Evolutionary conservation across 2,329 filamentous ascomycete genomes (phyloP).

Genomic region (Scytalidium lignicola): DNA sequence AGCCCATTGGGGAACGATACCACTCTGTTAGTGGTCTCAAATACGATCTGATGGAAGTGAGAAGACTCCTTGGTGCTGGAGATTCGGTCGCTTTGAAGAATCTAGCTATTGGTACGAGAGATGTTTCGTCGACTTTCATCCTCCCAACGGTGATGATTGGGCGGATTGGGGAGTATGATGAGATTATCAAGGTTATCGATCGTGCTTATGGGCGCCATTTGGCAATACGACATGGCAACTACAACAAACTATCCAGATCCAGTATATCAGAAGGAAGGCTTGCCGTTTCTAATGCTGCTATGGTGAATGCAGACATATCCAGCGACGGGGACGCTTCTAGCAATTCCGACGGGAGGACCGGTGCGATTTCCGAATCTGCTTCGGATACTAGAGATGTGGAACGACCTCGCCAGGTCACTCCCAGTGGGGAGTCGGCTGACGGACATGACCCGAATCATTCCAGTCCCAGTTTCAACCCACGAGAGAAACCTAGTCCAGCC

Average conservation of each 20-base stretch:
- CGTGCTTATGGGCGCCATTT: slow-evolving; percentile 62
- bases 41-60: slow-evolving; percentile 68
- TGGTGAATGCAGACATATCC: slow-evolving; percentile 43
- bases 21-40: slow-evolving; percentile 82
- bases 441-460: slow-evolving; percentile 8
- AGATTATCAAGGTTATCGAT: slow-evolving; percentile 67
- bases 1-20: slow-evolving; percentile 78
- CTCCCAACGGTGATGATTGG: slow-evolving; percentile 76
- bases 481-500: slow-evolving; percentile 25
- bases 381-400: neutral
- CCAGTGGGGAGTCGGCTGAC: slow-evolving; percentile 15
- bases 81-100: slow-evolving; percentile 64
- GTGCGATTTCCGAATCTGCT: slow-evolving; percentile 2
- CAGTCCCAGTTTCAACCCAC: neutral
- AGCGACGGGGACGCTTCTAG: slow-evolving; percentile 49
- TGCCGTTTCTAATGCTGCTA: slow-evolving; percentile 1
- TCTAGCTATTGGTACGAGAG: slow-evolving; percentile 71
- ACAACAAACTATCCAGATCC: slow-evolving; percentile 46
- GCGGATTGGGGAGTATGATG: slow-evolving; percentile 62
- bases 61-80: slow-evolving; percentile 69
- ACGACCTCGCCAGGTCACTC: neutral
- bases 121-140: slow-evolving; percentile 86
- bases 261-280: slow-evolving; percentile 35
- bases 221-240: slow-evolving; percentile 33
- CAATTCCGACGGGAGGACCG: slow-evolving; percentile 44